These are phyloP conservation scores for Entoloma clypeatum DNA, from an alignment of 1,284 basidiomycete genomes.

Conservation along the genomic window DNA sequence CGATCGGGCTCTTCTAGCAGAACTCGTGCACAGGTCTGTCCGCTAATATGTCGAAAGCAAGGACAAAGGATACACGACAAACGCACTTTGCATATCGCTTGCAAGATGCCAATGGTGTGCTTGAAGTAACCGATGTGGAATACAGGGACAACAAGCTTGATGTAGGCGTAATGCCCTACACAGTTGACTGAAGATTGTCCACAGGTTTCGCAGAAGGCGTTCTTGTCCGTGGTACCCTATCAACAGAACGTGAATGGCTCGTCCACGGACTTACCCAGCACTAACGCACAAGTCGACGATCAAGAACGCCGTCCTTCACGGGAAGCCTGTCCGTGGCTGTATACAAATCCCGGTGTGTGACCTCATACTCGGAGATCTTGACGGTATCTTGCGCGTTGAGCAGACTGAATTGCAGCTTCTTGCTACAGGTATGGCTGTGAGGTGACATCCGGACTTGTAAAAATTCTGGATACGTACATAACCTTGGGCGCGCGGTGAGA, in stretches of 20 bases:
- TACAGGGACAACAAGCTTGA: slow-evolving; percentile 93
- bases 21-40: slow-evolving; percentile 89
- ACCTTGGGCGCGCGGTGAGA: slow-evolving; percentile 87
- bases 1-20: slow-evolving; percentile 90
- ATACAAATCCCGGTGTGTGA: slow-evolving; percentile 89
- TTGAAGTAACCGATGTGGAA: slow-evolving; percentile 99
- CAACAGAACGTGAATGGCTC: slow-evolving; percentile 2
- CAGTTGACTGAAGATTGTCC: slow-evolving; percentile 91
- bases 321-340: slow-evolving; percentile 76
- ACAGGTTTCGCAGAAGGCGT: slow-evolving; percentile 91
- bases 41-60: slow-evolving; percentile 6
- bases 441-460: not conserved
- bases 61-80: not conserved
- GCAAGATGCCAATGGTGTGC: slow-evolving; percentile 89
- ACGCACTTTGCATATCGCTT: slow-evolving; percentile 91
- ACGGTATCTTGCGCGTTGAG: slow-evolving; percentile 92
- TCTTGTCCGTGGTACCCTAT: slow-evolving; percentile 95
- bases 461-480: slow-evolving; percentile 57
- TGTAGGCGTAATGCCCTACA: slow-evolving; percentile 97
- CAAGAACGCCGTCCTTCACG: slow-evolving; percentile 88
- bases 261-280: slow-evolving; percentile 5
- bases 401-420: slow-evolving; percentile 91
- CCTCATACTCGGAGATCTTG: slow-evolving; percentile 91
- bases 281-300: slow-evolving; percentile 75
- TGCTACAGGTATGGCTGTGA: slow-evolving; percentile 45